phyloP scores from a whole-genome alignment of 2,329 filamentous ascomycete genomes.

The Alternaria sp. region DNA sequence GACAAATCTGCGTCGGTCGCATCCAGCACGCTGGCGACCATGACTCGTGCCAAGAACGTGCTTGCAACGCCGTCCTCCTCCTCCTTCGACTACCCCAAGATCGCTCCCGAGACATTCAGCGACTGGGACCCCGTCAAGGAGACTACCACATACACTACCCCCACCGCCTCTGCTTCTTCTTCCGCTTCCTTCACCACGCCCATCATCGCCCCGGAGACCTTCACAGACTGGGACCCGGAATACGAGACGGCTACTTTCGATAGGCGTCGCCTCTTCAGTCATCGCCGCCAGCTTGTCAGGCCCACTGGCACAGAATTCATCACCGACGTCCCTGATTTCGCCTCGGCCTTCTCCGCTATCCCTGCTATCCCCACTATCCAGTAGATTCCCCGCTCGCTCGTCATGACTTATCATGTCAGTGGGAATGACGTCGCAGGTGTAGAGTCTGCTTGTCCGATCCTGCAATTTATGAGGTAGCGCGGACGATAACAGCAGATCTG shows the following conservation, averaged over 20 bases:
- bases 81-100: background rate
- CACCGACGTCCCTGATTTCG: background rate
- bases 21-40: background rate
- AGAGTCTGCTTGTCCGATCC: background rate
- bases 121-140: background rate
- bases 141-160: background rate
- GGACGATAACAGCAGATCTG: background rate
- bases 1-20: background rate
- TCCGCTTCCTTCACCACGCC: background rate
- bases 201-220: background rate
- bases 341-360: background rate
- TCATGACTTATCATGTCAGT: background rate
- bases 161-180: background rate
- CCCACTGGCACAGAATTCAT: background rate
- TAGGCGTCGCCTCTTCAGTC: background rate
- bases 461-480: background rate
- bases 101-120: background rate
- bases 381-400: no score
- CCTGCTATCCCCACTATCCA: background rate
- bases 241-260: background rate
- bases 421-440: background rate
- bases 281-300: background rate
- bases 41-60: background rate
- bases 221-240: background rate
- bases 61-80: background rate